These are phyloP conservation scores for Salmacisia buchloeana DNA, from an alignment of 1,284 basidiomycete species.

Conservation along the genomic window DNA sequence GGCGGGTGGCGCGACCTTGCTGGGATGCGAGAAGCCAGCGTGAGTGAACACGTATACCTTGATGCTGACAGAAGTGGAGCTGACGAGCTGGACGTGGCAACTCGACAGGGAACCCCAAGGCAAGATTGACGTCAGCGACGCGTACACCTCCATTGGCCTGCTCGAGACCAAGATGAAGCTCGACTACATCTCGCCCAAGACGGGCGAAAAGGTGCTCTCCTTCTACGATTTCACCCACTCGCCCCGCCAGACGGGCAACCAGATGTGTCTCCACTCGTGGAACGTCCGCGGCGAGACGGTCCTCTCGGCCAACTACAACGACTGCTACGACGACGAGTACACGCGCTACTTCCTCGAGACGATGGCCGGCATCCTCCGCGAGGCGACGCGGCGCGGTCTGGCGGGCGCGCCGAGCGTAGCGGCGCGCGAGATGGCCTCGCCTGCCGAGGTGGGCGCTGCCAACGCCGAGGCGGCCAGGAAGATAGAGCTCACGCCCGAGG, in stretches of 20 bases:
- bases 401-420: not conserved
- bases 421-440: not conserved
- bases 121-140: not conserved
- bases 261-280: conserved; percentile 8
- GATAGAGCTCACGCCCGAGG: not conserved
- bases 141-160: conserved; percentile 9
- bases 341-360: not conserved
- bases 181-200: not conserved
- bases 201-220: not conserved
- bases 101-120: not conserved
- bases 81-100: not conserved
- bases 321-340: conserved; percentile 6
- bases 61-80: not conserved
- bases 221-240: conserved; percentile 3
- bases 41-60: not conserved
- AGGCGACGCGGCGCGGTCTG: not conserved
- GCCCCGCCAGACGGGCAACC: not conserved
- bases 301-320: conserved; percentile 6
- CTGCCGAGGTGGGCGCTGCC: not conserved
- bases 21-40: conserved; percentile 8
- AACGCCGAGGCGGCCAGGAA: not conserved
- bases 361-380: not conserved
- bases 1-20: not conserved
- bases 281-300: not conserved
- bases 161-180: conserved; percentile 3